These are phyloP conservation scores for Aspergillus fumigatiaffinis DNA, from an alignment of 2,329 filamentous ascomycete genomes.

Conservation along the genomic window DNA sequence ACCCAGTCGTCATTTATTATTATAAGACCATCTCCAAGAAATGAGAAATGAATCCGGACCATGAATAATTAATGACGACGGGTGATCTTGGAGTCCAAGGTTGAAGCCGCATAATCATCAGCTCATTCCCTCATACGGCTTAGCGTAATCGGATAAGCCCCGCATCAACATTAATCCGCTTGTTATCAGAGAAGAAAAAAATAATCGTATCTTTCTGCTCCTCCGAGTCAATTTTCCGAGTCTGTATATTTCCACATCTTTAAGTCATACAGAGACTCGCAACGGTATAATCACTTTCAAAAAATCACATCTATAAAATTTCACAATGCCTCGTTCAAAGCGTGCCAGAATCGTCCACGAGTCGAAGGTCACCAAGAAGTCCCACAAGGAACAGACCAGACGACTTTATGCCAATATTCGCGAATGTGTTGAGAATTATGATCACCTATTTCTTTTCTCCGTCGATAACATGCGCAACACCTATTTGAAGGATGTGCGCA, in stretches of 20 bases:
- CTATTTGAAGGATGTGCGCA: conserved; percentile 85
- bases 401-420: conserved; percentile 85
- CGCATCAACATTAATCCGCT: conserved; percentile 35
- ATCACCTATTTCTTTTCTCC: conserved; percentile 87
- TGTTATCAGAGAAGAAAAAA: conserved; percentile 39
- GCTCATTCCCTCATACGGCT: conserved; percentile 30
- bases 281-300: background rate
- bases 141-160: conserved; percentile 35
- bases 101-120: conserved; percentile 13
- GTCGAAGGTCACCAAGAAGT: conserved; percentile 89
- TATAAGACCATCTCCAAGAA: background rate
- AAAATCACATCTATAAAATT: background rate
- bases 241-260: conserved; percentile 10
- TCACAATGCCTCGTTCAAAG: conserved; percentile 91
- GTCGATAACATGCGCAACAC: conserved; percentile 98
- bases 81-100: conserved; percentile 2
- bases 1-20: background rate
- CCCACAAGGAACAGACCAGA: conserved; percentile 80
- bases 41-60: background rate
- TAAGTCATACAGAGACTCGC: background rate
- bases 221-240: conserved; percentile 15
- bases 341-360: conserved; percentile 84
- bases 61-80: background rate
- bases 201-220: conserved; percentile 26
- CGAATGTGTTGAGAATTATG: conserved; percentile 76